Percentiles rank a stretch among this genome's conserved stretches.
These are phyloP conservation scores for Neoarthrinium moseri DNA, from an alignment of 2,329 filamentous ascomycete genomes.

Conservation along the genomic window DNA sequence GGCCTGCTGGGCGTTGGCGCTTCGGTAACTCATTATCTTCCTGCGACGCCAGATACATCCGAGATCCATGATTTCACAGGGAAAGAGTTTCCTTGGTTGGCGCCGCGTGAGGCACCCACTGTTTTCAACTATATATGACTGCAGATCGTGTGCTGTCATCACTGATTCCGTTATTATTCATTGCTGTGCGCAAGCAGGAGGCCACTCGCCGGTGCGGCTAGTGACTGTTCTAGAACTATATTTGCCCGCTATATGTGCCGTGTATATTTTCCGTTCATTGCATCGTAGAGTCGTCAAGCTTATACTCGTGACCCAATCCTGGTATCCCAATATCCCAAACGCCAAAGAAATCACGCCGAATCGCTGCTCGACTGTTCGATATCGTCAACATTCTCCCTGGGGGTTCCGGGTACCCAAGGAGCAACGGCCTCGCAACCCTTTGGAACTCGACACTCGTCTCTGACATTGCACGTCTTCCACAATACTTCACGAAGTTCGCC, in stretches of 20 bases:
- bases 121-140: no score
- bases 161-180: no score
- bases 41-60: no score
- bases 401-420: constrained; percentile 32
- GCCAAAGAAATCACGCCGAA: constrained; percentile 13
- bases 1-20: no score
- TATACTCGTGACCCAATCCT: neutral
- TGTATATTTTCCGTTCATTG: constrained; percentile 4
- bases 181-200: no score
- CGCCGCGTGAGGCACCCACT: no score
- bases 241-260: neutral
- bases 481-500: constrained; percentile 76
- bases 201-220: no score
- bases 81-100: no score
- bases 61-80: no score
- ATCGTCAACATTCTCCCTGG: constrained; percentile 14
- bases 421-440: constrained; percentile 57
- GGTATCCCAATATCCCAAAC: neutral
- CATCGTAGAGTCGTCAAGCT: constrained; percentile 2
- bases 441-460: constrained; percentile 61
- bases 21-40: no score
- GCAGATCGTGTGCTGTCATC: no score
- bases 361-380: constrained; percentile 31
- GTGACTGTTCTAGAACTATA: no score
- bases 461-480: constrained; percentile 70